phyloP scores from a whole-genome alignment of 1,139 yeast genomes.

The Barnettozyma hawaiiensis region DNA sequence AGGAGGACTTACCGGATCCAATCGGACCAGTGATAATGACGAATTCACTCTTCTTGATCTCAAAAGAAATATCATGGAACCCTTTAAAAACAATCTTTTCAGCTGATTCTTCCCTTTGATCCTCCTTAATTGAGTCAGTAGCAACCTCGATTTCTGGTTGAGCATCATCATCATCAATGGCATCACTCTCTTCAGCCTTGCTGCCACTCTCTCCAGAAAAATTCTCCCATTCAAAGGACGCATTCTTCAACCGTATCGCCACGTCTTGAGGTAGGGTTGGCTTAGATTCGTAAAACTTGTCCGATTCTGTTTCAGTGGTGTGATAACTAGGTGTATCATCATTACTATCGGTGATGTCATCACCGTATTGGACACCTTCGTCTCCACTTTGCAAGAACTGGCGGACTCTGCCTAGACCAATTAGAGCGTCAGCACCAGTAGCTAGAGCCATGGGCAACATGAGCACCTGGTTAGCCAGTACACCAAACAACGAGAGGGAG shows the following conservation, averaged over 20 bases:
- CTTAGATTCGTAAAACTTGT: constrained; percentile 15
- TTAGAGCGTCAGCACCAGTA: constrained; percentile 59
- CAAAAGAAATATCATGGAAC: constrained; percentile 34
- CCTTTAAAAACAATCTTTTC: constrained; percentile 32
- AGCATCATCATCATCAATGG: neutral
- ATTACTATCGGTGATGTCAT: constrained; percentile 28
- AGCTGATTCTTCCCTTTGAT: constrained; percentile 14
- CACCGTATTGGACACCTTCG: constrained; percentile 9
- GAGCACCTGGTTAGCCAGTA: constrained; percentile 65
- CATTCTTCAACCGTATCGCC: constrained; percentile 47
- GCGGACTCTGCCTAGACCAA: constrained; percentile 58
- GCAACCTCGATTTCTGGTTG: constrained; percentile 27
- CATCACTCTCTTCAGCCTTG: constrained; percentile 18
- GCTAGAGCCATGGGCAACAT: constrained; percentile 57
- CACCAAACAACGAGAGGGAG: constrained; percentile 69
- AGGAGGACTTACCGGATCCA: constrained; percentile 46
- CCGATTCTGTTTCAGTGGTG: constrained; percentile 15
- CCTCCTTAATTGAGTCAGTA: constrained; percentile 30
- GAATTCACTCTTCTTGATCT: constrained; percentile 39
- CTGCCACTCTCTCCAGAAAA: constrained; percentile 28
- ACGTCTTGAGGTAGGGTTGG: constrained; percentile 14
- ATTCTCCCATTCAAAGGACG: constrained; percentile 63
- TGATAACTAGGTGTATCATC: constrained; percentile 30
- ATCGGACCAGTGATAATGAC: constrained; percentile 44
- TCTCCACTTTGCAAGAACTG: constrained; percentile 43